Evolutionary conservation across 306 rosid species (phyloP), one percentile per base, ranked within the genome.

Genomic region (Calophaca sinica): DNA sequence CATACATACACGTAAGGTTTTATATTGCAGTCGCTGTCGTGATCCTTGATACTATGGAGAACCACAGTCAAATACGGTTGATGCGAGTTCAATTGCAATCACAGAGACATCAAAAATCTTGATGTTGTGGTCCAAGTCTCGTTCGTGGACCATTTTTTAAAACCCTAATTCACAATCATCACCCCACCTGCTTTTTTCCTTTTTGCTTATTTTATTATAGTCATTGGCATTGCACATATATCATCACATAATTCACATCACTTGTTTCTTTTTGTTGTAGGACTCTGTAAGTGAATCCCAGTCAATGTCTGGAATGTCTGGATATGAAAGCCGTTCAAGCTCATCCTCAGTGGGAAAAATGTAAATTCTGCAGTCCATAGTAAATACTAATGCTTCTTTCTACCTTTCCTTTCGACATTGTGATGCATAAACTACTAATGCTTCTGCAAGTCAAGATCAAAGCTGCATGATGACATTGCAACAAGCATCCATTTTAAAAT

Each of bases 261-360:
- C 2, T 0, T 59, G 42, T 31, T 3, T 59, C 5, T 74, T 29
- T 67, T 36, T 65, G 42, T 68, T 78, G 64, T 75, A 89, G 96
- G 85, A 82, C 10, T 57, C 76, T 41, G 39, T 75, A 10, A 84
- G 81, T 58, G 90, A 86, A 10, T 15, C 77, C n/a, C 48, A 62
- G 4, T 59, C 73, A 39, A 7, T 68, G 10, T 82, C 87, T 2
- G 86, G 81, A 74, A 38, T 81, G 5, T 85, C 87, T 0, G 82
- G 78, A 64, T 78, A 41, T 9, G 87, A 86, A 13, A 83, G 74
- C 84, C 81, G 2, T 10, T 79, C 86, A 52, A 86, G 89, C 83
- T 42, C 88, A 68, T 67, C 82, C 0, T 80, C 78, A 12, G 3
- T 12, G 26, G 57, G 65, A 1, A 67, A 52, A 73, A 58, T 65